Evolutionary conservation across 257 asterid genomes (phyloP), one percentile per base, ranked within the genome.

Genomic region (Penstemon barbatus): DNA sequence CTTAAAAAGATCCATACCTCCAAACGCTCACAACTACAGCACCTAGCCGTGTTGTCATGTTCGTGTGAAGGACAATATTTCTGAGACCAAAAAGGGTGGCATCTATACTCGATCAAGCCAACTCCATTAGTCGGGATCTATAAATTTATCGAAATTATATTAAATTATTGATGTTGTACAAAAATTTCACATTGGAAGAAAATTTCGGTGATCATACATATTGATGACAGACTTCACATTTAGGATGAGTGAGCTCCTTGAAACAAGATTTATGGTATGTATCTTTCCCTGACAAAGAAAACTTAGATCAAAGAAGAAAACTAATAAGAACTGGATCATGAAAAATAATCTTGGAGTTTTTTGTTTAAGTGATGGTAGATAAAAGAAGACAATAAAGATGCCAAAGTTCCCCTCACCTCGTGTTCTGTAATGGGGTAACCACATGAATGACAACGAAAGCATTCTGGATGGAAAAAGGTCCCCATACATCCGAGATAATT

Each of bases 401-500:
- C 33, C 2, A 0, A 25, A 25, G 33, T 25, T 25, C 33, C 33
- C 33, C 33, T 8, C 37, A 88, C 99, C 99, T 94, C 98, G 25
- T 72, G 86, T 76, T 91, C 97, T 0, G 95, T 86, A 63, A 94
- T 94, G n/a, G 95, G 87, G 71, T 64, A 78, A 65, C 85, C 75
- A 72, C 99, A 94, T 5, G 97, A 81, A 64, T 73, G 88, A 62
- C 97, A 94, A 56, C 89, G 81, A 55, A 94, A 94, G 85, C 97
- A 94, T 71, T 87, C 88, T 12, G 97, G 97, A 69, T 94, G 99
- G 75, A 79, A 94, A 68, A 83, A 89, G 6, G 69, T 78, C 51
- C 97, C 96, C 97, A 91, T 94, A 89, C 96, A 91, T 70, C 99
- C 99, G 63, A 94, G 78, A 72, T 91, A 91, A 74, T 80, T 91